phyloP scores from a whole-genome alignment of 352 stramenopile genomes.

The Plasmopara viticola region DNA sequence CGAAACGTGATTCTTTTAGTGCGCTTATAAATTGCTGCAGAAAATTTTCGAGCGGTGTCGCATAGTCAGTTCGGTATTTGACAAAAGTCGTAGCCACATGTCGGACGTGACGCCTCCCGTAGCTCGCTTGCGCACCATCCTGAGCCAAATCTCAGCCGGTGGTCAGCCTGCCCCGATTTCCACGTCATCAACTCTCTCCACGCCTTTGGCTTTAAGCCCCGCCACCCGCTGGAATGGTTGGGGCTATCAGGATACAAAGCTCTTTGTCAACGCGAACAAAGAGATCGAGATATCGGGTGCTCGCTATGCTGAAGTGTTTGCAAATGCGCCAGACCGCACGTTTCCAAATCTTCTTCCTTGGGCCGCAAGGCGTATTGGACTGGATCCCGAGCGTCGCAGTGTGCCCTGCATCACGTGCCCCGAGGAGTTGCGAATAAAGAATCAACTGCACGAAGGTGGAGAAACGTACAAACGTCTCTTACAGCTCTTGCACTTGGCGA shows the following conservation, averaged over 20 bases:
- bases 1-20: constrained; percentile 1
- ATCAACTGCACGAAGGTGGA: constrained; percentile 12
- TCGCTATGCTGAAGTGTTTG: constrained; percentile 63
- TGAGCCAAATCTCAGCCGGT: constrained; percentile 20
- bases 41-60: constrained; percentile 2
- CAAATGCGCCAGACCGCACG: constrained; percentile 31
- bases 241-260: constrained; percentile 63
- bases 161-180: background rate
- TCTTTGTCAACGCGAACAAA: constrained; percentile 52
- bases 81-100: constrained; percentile 4
- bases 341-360: constrained; percentile 48
- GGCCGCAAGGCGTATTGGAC: constrained; percentile 48
- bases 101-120: constrained; percentile 27
- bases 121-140: constrained; percentile 45
- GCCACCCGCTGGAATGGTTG: constrained; percentile 67
- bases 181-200: constrained; percentile 2
- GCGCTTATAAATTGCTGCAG: background rate
- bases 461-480: constrained; percentile 16
- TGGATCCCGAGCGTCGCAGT: constrained; percentile 37
- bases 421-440: constrained; percentile 30
- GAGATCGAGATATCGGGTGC: constrained; percentile 54
- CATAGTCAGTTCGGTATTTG: background rate
- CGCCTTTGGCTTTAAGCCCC: constrained; percentile 21
- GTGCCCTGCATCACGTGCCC: constrained; percentile 24
- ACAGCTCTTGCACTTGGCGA: constrained; percentile 26